These are phyloP conservation scores for Yueomyces sp. DNA, from an alignment of 1,139 yeast genomes.

Conservation along the genomic window DNA sequence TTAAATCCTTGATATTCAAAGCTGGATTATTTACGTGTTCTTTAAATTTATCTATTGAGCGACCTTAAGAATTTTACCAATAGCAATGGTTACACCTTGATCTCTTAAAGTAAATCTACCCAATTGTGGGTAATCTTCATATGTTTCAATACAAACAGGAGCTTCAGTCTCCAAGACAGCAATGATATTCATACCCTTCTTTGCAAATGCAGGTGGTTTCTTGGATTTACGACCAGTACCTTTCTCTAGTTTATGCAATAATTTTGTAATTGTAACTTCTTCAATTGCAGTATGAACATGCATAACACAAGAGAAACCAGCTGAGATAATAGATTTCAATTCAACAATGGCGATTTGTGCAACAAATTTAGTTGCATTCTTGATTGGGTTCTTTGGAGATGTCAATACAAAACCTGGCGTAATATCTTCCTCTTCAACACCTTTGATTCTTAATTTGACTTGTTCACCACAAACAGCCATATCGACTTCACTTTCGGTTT, in stretches of 20 bases:
- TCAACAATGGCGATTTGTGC: constrained; percentile 97
- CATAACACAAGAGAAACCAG: constrained; percentile 97
- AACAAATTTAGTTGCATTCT: constrained; percentile 79
- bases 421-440: constrained; percentile 94
- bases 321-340: constrained; percentile 81
- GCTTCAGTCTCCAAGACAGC: constrained; percentile 77
- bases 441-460: constrained; percentile 83
- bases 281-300: constrained; percentile 97
- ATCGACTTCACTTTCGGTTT: constrained; percentile 89
- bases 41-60: constrained; percentile 25
- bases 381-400: constrained; percentile 76
- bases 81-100: constrained; percentile 95
- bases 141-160: constrained; percentile 89
- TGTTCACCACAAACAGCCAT: constrained; percentile 94
- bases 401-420: constrained; percentile 86
- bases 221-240: constrained; percentile 94
- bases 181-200: constrained; percentile 96
- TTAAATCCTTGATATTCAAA: neutral
- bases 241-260: constrained; percentile 87
- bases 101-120: constrained; percentile 98
- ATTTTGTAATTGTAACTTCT: constrained; percentile 72
- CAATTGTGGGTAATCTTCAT: constrained; percentile 82
- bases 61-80: constrained; percentile 84
- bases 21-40: neutral
- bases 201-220: constrained; percentile 96